Evolutionary conservation across 192 early-diverging fungal genomes (phyloP), one percentile per base, ranked within the genome.

Genomic region (Podila horticola): DNA sequence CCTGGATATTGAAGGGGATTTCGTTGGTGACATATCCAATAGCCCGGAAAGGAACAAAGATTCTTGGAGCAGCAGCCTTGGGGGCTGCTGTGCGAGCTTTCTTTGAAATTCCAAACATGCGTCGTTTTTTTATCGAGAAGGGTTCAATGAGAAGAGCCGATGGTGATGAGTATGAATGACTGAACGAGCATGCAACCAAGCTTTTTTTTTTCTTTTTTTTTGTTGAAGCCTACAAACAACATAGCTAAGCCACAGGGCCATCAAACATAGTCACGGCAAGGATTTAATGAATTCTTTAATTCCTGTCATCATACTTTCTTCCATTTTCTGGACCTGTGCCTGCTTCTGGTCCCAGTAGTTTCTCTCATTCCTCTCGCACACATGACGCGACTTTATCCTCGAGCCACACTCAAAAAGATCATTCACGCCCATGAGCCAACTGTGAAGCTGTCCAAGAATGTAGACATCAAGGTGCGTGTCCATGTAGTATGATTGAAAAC

Each of bases 21-120:
- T 93, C 91, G 71, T 92, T 91, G 67, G 95, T 93, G 33, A 97
- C 88, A 84, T 96, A 95, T 60, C 98, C 97, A 33, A 99, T 87
- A 5, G 96, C 94, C 71, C 97, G 86, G 87, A 95, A 99, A 26
- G 97, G 96, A 67, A 90, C 89, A 81, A 91, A 97, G 64, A 97
- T 86, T 22, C 89, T 85, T 22, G 86, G 77, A 10, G 71, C 77
- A 33, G 57, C 71, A 30, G 77, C 77, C 62, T 81, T 81, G 17
- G 77, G 77, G 26, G 70, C 66, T 36, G 60, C 71, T 45, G 71
- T 81, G 62, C 77, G 77, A 50, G 71, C 77, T 66, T 73, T 81
- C 71, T 81, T 81, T 69, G 64, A 66, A 38, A 81, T 64, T 60
- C 77, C 77, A 65, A 81, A 81, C 77, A 81, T 81, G 30, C 28